Evolutionary conservation across 2,329 filamentous ascomycete genomes (phyloP).

Genomic region (Aureobasidium sp.): DNA sequence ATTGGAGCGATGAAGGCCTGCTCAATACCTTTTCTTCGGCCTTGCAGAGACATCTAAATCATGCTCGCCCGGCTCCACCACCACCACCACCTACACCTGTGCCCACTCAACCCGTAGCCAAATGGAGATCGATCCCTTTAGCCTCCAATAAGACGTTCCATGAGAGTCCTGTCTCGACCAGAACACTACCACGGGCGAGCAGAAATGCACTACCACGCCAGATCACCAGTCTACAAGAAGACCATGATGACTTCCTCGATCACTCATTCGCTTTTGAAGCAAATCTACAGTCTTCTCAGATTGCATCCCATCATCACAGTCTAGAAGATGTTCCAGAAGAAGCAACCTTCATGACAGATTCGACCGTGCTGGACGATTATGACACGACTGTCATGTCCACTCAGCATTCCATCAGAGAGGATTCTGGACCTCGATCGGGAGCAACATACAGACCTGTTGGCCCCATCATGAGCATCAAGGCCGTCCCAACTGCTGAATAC

Average conservation of each 20-base stretch:
- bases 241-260: conserved; percentile 61
- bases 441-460: conserved; percentile 24
- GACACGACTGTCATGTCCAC: background rate
- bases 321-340: conserved; percentile 16
- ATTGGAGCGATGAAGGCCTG: conserved; percentile 49
- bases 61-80: background rate
- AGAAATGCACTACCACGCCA: background rate
- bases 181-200: background rate
- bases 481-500: conserved; percentile 61
- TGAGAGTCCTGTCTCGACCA: conserved; percentile 7
- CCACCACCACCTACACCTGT: conserved; percentile 13
- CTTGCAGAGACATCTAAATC: conserved; percentile 35
- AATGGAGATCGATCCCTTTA: conserved; percentile 24
- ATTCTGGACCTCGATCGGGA: conserved; percentile 20
- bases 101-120: conserved; percentile 20
- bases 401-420: conserved; percentile 12
- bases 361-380: conserved; percentile 24
- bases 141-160: background rate
- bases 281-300: conserved; percentile 56
- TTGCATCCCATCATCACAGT: conserved; percentile 27
- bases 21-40: conserved; percentile 41
- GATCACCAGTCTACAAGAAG: conserved; percentile 14
- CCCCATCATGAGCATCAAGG: conserved; percentile 56
- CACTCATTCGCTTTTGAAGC: conserved; percentile 69
- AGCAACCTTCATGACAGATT: conserved; percentile 32